Conservation (phyloP, 768 basidiomycete species). For the Hericium alpestre region DNA sequence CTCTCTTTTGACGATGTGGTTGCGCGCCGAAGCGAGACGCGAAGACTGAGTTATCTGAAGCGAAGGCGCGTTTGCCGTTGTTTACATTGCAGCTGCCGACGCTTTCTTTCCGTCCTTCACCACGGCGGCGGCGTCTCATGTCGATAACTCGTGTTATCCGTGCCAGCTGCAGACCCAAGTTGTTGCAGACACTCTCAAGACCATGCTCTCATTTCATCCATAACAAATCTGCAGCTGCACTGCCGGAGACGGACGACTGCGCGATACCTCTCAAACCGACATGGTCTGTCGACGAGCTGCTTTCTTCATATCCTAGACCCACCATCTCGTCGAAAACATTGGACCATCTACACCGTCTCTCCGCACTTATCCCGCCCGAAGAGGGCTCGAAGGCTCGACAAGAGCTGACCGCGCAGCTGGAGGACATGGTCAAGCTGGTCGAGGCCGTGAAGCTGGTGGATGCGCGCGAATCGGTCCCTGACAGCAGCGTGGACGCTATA, state of each 20-base stretch:
- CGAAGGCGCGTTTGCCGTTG: not conserved
- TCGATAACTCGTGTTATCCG: not conserved
- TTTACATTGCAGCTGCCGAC: not conserved
- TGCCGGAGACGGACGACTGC: constrained; percentile 35
- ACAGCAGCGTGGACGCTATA: constrained; percentile 12
- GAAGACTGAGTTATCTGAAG: not conserved
- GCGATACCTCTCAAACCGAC: constrained; percentile 60
- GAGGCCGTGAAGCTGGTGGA: constrained; percentile 69
- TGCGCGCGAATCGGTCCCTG: not conserved
- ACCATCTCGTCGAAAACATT: constrained; percentile 47
- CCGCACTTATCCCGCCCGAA: constrained; percentile 60
- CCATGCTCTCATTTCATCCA: not conserved
- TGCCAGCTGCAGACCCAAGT: not conserved
- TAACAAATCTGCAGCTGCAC: not conserved
- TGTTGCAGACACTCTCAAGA: not conserved
- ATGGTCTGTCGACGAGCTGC: constrained; percentile 71
- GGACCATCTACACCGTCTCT: constrained; percentile 55
- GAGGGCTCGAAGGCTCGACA: constrained; percentile 44
- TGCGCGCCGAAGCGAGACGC: not conserved
- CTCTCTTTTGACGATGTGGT: not conserved
- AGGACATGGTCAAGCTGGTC: constrained; percentile 65
- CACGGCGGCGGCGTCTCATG: not conserved
- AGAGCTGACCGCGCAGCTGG: constrained; percentile 46
- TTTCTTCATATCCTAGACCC: constrained; percentile 70
- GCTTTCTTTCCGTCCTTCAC: not conserved